Evolutionary conservation across 805 yeast species (phyloP).

Genomic region (Metschnikowia amazonensis): DNA sequence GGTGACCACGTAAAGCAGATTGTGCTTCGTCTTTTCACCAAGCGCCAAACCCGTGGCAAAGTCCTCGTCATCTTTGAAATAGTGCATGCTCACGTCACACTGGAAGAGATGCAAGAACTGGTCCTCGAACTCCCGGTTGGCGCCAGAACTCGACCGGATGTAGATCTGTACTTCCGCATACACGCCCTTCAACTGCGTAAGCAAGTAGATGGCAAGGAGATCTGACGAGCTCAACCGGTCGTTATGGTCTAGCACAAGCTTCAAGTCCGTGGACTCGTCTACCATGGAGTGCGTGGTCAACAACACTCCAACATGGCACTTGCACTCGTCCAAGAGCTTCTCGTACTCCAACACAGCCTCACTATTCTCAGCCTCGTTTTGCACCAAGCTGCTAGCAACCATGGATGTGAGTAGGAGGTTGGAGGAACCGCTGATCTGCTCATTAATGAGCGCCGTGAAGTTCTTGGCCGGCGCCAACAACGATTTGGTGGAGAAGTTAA

Average conservation of each 20-base stretch:
- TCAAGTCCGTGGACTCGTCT: conserved; percentile 19
- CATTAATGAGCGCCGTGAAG: conserved; percentile 29
- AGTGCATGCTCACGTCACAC: conserved; percentile 5
- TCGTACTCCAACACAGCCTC: conserved; percentile 20
- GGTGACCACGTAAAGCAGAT: conserved; percentile 11
- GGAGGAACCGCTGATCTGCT: conserved; percentile 25
- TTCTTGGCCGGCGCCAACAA: conserved; percentile 31
- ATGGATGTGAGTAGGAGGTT: conserved; percentile 27
- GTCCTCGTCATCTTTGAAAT: conserved; percentile 12
- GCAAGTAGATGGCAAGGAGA: conserved; percentile 29
- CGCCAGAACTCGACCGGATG: conserved; percentile 13
- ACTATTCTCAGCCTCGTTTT: conserved; percentile 14
- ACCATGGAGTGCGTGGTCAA: conserved; percentile 12
- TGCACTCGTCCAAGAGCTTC: conserved; percentile 25
- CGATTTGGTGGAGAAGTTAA: conserved; percentile 26
- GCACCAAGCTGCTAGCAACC: conserved; percentile 10
- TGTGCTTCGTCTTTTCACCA: background rate
- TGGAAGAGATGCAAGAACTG: conserved; percentile 13
- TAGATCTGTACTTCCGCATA: conserved; percentile 8
- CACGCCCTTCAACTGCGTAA: conserved; percentile 18
- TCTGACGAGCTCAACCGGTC: conserved; percentile 34
- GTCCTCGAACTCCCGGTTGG: conserved; percentile 15
- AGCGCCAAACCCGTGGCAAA: background rate
- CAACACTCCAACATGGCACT: conserved; percentile 32
- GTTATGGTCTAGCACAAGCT: conserved; percentile 30